These are phyloP conservation scores for Talaromyces thailandensis DNA, from an alignment of 495 filamentous ascomycete genomes.

Conservation along the genomic window DNA sequence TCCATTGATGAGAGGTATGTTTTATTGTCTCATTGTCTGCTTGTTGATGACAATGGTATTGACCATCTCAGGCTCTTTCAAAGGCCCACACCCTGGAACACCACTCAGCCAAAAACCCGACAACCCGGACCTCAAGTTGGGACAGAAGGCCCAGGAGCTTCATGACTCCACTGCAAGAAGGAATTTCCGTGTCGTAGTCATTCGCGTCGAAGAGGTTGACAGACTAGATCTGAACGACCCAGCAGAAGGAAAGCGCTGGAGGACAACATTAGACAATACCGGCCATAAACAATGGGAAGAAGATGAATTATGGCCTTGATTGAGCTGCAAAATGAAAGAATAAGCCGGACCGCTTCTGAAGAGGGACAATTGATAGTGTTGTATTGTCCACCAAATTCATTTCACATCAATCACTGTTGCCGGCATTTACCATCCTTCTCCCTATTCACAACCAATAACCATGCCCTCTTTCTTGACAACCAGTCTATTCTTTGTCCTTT, in stretches of 20 bases:
- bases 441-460: neutral
- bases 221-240: constrained; percentile 62
- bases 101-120: constrained; percentile 36
- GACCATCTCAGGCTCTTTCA: constrained; percentile 50
- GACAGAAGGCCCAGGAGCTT: constrained; percentile 59
- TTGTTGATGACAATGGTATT: constrained; percentile 2
- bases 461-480: neutral
- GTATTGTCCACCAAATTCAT: neutral
- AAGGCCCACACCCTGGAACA: constrained; percentile 64
- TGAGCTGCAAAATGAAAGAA: neutral
- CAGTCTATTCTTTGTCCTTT: constrained; percentile 1
- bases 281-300: constrained; percentile 53
- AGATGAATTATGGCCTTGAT: constrained; percentile 75
- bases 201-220: constrained; percentile 75
- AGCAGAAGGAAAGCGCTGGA: constrained; percentile 53
- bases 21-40: neutral
- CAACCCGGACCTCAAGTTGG: constrained; percentile 46
- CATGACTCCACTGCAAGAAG: constrained; percentile 56
- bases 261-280: constrained; percentile 44
- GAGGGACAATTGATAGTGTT: neutral
- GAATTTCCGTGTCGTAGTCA: constrained; percentile 81
- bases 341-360: neutral
- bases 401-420: neutral
- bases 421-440: neutral
- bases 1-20: constrained; percentile 60